Conservation (phyloP, 2,329 filamentous ascomycete genomes). For the Trichoderma pleuroti region DNA sequence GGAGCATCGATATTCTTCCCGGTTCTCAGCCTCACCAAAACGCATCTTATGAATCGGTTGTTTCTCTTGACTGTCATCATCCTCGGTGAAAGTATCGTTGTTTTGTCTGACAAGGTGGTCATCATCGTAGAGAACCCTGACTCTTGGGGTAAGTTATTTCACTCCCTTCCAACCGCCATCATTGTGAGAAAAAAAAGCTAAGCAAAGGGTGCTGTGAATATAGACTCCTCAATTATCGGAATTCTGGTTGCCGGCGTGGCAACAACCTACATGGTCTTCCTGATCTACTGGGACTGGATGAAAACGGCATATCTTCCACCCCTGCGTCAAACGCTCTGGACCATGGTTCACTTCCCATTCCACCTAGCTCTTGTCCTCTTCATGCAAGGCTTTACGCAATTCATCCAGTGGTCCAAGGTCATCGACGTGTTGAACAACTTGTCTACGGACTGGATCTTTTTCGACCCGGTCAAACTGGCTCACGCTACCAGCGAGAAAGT, state of each 20-base stretch:
- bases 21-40: conserved; percentile 58
- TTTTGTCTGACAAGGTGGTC: conserved; percentile 51
- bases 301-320: conserved; percentile 57
- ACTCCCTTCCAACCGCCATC: background rate
- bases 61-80: conserved; percentile 63
- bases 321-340: conserved; percentile 58
- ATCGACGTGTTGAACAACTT: conserved; percentile 30
- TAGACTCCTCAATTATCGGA: conserved; percentile 36
- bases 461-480: conserved; percentile 17
- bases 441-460: conserved; percentile 17
- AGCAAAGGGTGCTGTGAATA: background rate
- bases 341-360: conserved; percentile 58
- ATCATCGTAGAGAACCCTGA: conserved; percentile 43
- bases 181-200: background rate
- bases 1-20: conserved; percentile 52
- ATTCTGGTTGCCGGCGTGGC: conserved; percentile 38
- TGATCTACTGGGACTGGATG: conserved; percentile 59
- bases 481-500: conserved; percentile 25
- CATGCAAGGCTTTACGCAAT: conserved; percentile 60
- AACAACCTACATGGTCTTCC: conserved; percentile 45
- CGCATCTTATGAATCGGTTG: conserved; percentile 62
- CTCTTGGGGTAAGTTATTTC: conserved; percentile 36
- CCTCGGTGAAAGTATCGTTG: conserved; percentile 62
- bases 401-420: conserved; percentile 46
- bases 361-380: conserved; percentile 61